These are phyloP conservation scores for Umbilicus rupestris DNA, from an alignment of 164 flowering plant species.

Conservation along the genomic window DNA sequence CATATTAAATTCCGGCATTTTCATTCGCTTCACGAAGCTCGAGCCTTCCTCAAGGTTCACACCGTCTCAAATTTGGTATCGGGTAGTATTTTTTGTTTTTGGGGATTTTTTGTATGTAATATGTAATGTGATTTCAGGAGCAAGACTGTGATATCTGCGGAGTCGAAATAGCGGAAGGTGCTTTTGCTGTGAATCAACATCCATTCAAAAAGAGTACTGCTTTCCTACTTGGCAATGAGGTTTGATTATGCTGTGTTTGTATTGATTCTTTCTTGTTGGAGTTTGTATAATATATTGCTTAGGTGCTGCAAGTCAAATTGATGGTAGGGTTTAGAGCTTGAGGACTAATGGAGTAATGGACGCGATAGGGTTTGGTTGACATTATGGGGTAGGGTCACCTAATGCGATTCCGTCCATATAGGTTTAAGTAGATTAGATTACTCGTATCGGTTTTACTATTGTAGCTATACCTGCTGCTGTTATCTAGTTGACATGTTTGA, in stretches of 20 bases:
- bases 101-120: constrained; percentile 2
- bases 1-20: constrained; percentile 87
- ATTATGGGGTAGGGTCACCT: too few relatives aligned
- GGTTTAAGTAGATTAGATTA: too few relatives aligned
- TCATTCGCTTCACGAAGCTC: constrained; percentile 71
- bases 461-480: too few relatives aligned
- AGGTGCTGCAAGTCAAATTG: too few relatives aligned
- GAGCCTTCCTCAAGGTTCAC: constrained; percentile 54
- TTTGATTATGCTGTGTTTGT: constrained; percentile 9
- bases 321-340: too few relatives aligned
- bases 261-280: not conserved
- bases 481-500: too few relatives aligned
- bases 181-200: constrained; percentile 69
- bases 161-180: constrained; percentile 74
- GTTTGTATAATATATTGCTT: too few relatives aligned
- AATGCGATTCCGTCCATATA: too few relatives aligned
- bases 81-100: not conserved
- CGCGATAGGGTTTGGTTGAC: too few relatives aligned
- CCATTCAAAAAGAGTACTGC: constrained; percentile 85
- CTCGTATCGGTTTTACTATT: too few relatives aligned
- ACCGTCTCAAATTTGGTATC: not conserved
- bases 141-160: constrained; percentile 92
- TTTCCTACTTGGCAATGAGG: constrained; percentile 93
- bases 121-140: constrained; percentile 24
- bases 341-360: too few relatives aligned